Conservation (phyloP, 305 asterid species). For the Ajuga reptans region DNA sequence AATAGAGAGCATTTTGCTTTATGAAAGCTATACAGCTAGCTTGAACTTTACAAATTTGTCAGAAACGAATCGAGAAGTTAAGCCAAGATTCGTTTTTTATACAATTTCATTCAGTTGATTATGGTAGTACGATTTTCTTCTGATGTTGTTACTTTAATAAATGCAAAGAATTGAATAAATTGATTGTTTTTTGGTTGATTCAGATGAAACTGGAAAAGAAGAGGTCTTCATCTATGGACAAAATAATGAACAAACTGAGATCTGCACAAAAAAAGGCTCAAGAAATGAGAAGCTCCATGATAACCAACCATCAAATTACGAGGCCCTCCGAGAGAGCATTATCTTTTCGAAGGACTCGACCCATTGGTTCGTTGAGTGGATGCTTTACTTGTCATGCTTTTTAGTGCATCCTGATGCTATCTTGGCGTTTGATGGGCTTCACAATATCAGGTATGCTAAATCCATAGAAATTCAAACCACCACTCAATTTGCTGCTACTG, state of each 20-base stretch:
- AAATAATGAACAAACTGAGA: constrained; percentile 72
- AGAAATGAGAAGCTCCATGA: constrained; percentile 61
- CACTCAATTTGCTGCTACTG: not conserved
- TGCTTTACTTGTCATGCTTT: constrained; percentile 87
- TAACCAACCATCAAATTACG: constrained; percentile 34
- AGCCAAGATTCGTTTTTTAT: not conserved
- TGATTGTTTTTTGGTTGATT: constrained; percentile 16
- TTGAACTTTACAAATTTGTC: too few relatives aligned
- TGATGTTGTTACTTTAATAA: too few relatives aligned
- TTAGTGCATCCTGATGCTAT: constrained; percentile 18
- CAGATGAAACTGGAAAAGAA: constrained; percentile 93
- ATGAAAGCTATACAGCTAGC: too few relatives aligned
- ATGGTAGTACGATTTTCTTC: too few relatives aligned
- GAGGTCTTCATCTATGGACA: constrained; percentile 91
- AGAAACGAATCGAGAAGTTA: too few relatives aligned
- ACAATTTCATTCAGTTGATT: not conserved
- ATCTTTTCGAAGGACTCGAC: constrained; percentile 56
- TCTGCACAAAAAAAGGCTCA: constrained; percentile 89
- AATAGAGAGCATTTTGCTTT: too few relatives aligned
- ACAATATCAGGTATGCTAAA: constrained; percentile 4
- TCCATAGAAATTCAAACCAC: too few relatives aligned
- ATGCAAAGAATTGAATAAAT: not conserved
- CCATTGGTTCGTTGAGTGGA: constrained; percentile 62
- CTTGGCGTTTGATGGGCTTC: constrained; percentile 8
- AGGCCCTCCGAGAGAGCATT: constrained; percentile 46